Conservation (phyloP, 2,329 filamentous ascomycete genomes). For the Paraphoma sp. region DNA sequence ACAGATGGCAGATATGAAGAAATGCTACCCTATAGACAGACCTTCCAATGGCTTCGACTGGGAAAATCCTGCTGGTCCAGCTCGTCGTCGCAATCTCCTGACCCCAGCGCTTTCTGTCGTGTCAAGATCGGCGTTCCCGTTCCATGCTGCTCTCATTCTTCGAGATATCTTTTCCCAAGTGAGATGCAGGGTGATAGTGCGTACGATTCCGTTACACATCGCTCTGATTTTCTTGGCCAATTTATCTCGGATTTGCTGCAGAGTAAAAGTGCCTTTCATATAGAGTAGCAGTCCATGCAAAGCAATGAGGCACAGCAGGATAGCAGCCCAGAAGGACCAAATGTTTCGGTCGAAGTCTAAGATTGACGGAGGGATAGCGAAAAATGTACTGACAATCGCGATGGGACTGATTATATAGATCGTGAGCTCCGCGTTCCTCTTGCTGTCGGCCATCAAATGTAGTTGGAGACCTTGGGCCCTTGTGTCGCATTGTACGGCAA, state of each 20-base stretch:
- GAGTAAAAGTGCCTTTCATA: not conserved
- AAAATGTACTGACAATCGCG: conserved; percentile 8
- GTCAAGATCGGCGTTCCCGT: not conserved
- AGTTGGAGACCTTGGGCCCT: not conserved
- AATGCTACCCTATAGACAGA: no score
- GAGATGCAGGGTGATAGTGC: no score
- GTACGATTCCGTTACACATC: no score
- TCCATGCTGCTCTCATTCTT: not conserved
- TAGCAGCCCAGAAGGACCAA: not conserved
- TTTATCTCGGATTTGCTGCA: no score
- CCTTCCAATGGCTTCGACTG: no score
- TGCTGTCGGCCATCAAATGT: not conserved
- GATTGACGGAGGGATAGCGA: conserved; percentile 4
- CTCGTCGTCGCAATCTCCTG: no score
- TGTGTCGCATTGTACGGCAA: conserved; percentile 3
- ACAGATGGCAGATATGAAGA: no score
- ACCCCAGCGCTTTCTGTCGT: not conserved
- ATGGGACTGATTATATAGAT: conserved; percentile 8
- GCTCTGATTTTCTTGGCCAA: no score
- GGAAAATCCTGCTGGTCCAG: no score
- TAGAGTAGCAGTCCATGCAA: not conserved
- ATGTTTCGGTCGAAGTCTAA: not conserved
- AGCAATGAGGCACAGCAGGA: not conserved
- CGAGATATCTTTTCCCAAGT: not conserved
- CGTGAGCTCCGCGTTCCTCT: conserved; percentile 2